These are phyloP conservation scores for Amanita molliuscula DNA, from an alignment of 768 basidiomycete species.

Conservation along the genomic window DNA sequence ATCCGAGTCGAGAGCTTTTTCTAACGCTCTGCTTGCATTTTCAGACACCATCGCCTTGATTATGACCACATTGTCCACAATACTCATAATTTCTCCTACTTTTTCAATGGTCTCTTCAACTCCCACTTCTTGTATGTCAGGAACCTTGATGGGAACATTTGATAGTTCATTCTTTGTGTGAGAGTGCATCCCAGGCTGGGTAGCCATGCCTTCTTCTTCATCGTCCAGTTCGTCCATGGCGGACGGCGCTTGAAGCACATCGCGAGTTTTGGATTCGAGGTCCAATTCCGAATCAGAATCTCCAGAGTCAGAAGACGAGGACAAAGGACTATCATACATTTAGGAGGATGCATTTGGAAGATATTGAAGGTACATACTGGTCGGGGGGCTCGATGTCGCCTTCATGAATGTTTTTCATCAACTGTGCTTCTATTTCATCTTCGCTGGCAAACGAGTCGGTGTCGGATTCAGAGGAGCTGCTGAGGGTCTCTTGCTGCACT, in stretches of 20 bases:
- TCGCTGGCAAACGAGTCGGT: conserved; percentile 46
- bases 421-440: conserved; percentile 62
- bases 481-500: conserved; percentile 32
- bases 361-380: conserved; percentile 12
- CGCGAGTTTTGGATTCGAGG: conserved; percentile 9
- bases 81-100: conserved; percentile 70
- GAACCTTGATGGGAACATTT: conserved; percentile 49
- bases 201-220: conserved; percentile 39
- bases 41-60: conserved; percentile 50
- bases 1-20: conserved; percentile 74
- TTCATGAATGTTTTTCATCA: conserved; percentile 20
- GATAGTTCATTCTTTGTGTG: conserved; percentile 63
- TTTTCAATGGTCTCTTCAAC: conserved; percentile 57
- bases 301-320: conserved; percentile 27
- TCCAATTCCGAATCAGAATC: conserved; percentile 22
- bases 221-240: conserved; percentile 35
- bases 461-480: conserved; percentile 29
- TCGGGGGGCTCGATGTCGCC: conserved; percentile 25
- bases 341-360: conserved; percentile 5
- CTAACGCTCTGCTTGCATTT: conserved; percentile 33
- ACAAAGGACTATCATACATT: conserved; percentile 14
- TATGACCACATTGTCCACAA: conserved; percentile 65
- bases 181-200: conserved; percentile 33
- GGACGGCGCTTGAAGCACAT: conserved; percentile 7
- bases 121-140: conserved; percentile 53